Base-by-base conservation (phyloP, 805 yeast genomes). In the Pichia insulana region DNA sequence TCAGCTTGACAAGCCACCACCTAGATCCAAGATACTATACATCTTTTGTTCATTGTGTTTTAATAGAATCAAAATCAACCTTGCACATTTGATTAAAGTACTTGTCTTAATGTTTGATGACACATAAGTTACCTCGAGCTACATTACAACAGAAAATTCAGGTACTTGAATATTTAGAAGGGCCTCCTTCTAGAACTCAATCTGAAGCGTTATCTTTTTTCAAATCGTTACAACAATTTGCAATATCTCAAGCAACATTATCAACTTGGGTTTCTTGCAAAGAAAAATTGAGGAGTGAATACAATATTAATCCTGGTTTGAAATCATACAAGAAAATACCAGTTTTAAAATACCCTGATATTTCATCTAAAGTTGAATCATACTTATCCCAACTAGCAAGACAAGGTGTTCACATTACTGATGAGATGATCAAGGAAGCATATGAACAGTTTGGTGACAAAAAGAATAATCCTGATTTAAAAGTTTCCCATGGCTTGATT, bases 211-310 rank as follows among this genome's bases (percentile, higher is more conserved):
- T 61, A 18, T 40, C 40, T 7, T 54, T 56, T 42, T 62, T 61
- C 49, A 45, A 45, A 15, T 36, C 40, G 1, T 47, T 40, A 12
- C 45, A 44, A 9, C 36, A 40, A 27, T 62, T 64, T 42, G 45
- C 61, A 17, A 55, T 64, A 13, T 61, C 66, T 18, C 66, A 59
- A 46, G 63, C 65, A 7, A 62, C 68, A 1, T 44, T 64, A 28
- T 61, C 67, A 1, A 58, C 54, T 13, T 64, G 68, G 68, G 45
- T 49, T 1, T 16, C 54, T 8, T 54, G 50, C 33, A 65, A 62
- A 41, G 32, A 41, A 0, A 40, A 41, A 6, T 33, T 63, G 4
- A 49, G 68, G 4, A 40, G 47, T 4, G 49, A 53, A 39, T 53
- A 38, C 19, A 32, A 26, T 3, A 48, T 51, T 2, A 56, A 56